Evolutionary conservation across 2,329 filamentous ascomycete species (phyloP).

Genomic region (Drechslera avenae): DNA sequence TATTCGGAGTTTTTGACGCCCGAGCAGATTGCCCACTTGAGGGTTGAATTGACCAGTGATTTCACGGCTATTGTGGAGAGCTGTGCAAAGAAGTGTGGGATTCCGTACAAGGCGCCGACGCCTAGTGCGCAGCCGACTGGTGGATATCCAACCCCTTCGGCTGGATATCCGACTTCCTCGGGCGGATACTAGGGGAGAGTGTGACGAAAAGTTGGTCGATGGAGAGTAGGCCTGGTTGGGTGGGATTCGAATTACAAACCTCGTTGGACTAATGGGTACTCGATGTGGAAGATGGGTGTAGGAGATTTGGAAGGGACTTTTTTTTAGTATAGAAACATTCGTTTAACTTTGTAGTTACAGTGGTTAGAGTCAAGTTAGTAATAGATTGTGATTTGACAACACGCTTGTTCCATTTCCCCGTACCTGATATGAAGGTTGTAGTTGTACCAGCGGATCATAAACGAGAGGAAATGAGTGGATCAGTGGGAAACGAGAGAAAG

Average conservation of each 20-base stretch:
- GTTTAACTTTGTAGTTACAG: neutral
- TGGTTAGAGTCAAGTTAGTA: neutral
- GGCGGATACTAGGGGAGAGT: neutral
- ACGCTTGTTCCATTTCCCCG: neutral
- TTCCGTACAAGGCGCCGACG: slow-evolving; percentile 12
- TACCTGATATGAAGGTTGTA: too few species aligned
- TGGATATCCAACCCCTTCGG: neutral
- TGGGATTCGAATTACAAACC: too few species aligned
- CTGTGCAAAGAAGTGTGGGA: slow-evolving; percentile 29
- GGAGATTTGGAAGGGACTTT: neutral
- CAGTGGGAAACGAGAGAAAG: neutral
- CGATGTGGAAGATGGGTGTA: neutral
- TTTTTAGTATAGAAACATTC: slow-evolving; percentile 4
- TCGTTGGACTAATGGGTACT: too few species aligned
- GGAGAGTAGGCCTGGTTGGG: too few species aligned
- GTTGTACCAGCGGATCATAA: too few species aligned
- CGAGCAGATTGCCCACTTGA: slow-evolving; percentile 17
- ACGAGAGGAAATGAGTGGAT: too few species aligned
- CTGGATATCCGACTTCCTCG: neutral
- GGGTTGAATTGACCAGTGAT: slow-evolving; percentile 21
- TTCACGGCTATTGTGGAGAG: slow-evolving; percentile 23
- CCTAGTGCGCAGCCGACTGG: neutral
- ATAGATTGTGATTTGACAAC: neutral
- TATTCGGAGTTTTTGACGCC: slow-evolving; percentile 26
- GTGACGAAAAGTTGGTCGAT: accelerated